Base-by-base conservation (phyloP, 1,284 basidiomycete genomes). In the Puccinia novopanici region DNA sequence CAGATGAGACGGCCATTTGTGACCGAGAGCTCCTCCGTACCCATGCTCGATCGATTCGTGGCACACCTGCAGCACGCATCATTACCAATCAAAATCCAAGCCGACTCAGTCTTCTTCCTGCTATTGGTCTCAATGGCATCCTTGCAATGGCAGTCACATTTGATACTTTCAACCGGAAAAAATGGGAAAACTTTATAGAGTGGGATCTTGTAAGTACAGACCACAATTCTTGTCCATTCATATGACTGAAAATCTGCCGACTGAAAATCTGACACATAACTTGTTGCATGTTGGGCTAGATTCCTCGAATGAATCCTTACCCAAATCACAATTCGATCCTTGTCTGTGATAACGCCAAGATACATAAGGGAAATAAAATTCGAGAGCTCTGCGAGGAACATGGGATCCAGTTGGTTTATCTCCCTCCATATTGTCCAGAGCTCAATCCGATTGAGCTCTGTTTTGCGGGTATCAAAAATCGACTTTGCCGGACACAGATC, bases 351-450 rank as follows among this genome's bases (percentile, higher is more conserved):
- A 67, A 67, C 40, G 45, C 65, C 6, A 22, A 67, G 65, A 67
- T 67, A 9, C 65, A 67, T 15, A 67, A 67, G 19, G 65, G 65
- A 3, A 13, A 37, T n/a, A 10, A 40, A 24, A 34, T 67, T 12
- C 17, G 45, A 48, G 2, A 45, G 9, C 3, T 67, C 19, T 67
- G 65, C 19, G 17, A 37, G 4, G 40, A 67, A 4, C 5, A 1
- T 42, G 73, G 73, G 8, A 57, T 75, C n/a, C 19, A n/a, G 45
- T 19, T 75, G 37, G 34, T 8, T 6, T 75, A 75, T 30, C 73
- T 75, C 12, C 42, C 57, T n/a, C 55, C 73, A 22, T 75, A 75
- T 75, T 57, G n/a, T n/a, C n/a, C n/a, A n/a, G n/a, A n/a, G n/a
- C n/a, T n/a, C n/a, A n/a, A n/a, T n/a, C n/a, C n/a, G n/a, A n/a